A percentile compares a stretch with the other conserved stretches of the same genome.
Evolutionary conservation across 148 eudicot species (phyloP).

Genomic region (Vaccinium macrocarpon): DNA sequence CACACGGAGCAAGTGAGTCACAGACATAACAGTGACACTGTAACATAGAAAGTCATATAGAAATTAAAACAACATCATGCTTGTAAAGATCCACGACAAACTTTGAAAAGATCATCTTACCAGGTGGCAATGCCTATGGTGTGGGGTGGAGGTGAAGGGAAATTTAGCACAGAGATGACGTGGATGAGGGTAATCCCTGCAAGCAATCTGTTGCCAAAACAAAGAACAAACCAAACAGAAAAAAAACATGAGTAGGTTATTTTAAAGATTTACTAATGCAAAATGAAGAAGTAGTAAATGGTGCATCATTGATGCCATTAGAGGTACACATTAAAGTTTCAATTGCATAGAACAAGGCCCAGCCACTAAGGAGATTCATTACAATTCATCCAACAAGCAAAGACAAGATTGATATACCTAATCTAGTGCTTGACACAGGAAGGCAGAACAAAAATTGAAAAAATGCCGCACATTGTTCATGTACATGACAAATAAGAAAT

Average conservation of each 20-base stretch:
- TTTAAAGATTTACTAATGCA: background rate
- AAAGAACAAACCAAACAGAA: background rate
- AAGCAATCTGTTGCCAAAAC: slow-evolving; percentile 69
- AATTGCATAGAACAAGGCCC: background rate
- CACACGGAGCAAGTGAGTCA: slow-evolving; percentile 86
- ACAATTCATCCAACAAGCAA: background rate
- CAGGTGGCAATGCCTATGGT: slow-evolving; percentile 57
- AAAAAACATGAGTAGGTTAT: slow-evolving; percentile 1
- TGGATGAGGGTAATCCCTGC: slow-evolving; percentile 97
- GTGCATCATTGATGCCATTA: slow-evolving; percentile 9
- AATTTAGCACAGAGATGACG: slow-evolving; percentile 85
- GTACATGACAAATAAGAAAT: background rate
- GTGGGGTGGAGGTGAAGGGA: slow-evolving; percentile 65
- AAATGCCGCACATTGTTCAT: background rate
- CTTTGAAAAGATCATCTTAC: slow-evolving; percentile 28
- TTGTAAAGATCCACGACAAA: slow-evolving; percentile 3
- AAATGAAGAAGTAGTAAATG: background rate
- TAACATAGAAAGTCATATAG: slow-evolving; percentile 20
- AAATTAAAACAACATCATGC: slow-evolving; percentile 12
- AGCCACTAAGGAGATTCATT: background rate
- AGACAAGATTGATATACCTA: background rate
- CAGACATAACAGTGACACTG: slow-evolving; percentile 99
- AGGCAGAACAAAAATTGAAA: background rate
- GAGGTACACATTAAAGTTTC: background rate
- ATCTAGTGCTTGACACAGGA: background rate